Evolutionary conservation across 2,329 filamentous ascomycete genomes (phyloP).

Genomic region (Cryphonectria parasitica): DNA sequence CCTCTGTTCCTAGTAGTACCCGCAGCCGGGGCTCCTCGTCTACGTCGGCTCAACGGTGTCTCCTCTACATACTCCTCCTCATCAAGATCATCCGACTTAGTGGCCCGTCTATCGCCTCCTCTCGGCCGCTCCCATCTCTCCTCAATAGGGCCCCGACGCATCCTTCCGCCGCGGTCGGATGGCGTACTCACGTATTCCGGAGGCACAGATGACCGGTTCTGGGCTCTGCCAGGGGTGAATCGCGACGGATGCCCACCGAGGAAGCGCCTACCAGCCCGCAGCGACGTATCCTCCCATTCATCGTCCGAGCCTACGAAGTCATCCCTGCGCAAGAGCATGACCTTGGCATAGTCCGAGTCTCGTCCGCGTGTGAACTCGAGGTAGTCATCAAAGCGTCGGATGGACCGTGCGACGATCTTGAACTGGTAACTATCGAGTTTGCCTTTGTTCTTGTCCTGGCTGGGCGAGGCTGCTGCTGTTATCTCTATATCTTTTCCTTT

Average conservation of each 20-base stretch:
- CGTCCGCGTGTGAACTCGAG: slow-evolving; percentile 14
- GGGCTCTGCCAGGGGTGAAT: neutral
- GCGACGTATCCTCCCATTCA: neutral
- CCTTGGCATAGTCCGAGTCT: slow-evolving; percentile 11
- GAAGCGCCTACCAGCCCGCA: neutral
- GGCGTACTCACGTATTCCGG: neutral
- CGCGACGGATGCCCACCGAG: neutral
- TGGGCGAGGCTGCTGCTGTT: neutral
- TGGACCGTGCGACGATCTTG: neutral
- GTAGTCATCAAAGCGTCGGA: slow-evolving; percentile 18
- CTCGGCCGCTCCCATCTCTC: neutral
- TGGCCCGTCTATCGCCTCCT: neutral
- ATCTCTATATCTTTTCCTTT: neutral
- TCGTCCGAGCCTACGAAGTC: neutral
- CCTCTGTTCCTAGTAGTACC: neutral
- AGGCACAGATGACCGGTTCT: neutral
- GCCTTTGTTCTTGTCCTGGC: neutral
- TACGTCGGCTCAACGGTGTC: neutral
- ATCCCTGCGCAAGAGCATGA: neutral
- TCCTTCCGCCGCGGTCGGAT: neutral
- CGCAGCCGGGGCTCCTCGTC: neutral
- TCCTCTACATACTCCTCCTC: neutral
- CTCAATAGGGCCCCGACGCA: neutral
- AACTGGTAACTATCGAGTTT: neutral
- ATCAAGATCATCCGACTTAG: neutral